Conservation (phyloP, 805 yeast genomes). For the Hanseniaspora singularis region DNA sequence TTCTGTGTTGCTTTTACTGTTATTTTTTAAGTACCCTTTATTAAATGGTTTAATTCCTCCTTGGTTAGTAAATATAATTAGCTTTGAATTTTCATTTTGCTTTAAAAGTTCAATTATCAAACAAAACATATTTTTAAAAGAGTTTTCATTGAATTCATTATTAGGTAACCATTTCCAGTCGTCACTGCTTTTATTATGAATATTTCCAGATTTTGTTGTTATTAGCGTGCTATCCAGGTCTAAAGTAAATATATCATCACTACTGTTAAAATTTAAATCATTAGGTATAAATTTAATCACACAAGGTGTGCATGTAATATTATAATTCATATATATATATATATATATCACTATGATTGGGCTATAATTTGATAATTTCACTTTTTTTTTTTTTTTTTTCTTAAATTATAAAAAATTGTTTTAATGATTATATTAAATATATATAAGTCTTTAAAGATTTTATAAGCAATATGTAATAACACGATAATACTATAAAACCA, state of each 20-base stretch:
- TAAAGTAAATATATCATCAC: constrained; percentile 50
- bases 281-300: constrained; percentile 35
- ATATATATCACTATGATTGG: too few species aligned
- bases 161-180: constrained; percentile 69
- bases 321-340: constrained; percentile 21
- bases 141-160: constrained; percentile 16
- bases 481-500: neutral
- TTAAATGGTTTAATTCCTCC: constrained; percentile 35
- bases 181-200: constrained; percentile 42
- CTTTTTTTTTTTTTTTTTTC: too few species aligned
- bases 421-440: too few species aligned
- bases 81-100: constrained; percentile 22
- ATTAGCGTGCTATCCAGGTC: constrained; percentile 79
- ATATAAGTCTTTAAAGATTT: too few species aligned
- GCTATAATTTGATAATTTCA: too few species aligned
- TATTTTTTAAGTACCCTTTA: neutral
- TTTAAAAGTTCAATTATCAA: constrained; percentile 18
- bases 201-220: constrained; percentile 47
- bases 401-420: neutral
- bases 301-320: constrained; percentile 32
- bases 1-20: neutral
- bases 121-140: constrained; percentile 19
- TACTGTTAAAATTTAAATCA: neutral
- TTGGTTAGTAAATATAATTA: constrained; percentile 79
- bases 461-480: neutral